Conservation (phyloP, 139 green algal genomes). For the Medakamo hakoo region DNA sequence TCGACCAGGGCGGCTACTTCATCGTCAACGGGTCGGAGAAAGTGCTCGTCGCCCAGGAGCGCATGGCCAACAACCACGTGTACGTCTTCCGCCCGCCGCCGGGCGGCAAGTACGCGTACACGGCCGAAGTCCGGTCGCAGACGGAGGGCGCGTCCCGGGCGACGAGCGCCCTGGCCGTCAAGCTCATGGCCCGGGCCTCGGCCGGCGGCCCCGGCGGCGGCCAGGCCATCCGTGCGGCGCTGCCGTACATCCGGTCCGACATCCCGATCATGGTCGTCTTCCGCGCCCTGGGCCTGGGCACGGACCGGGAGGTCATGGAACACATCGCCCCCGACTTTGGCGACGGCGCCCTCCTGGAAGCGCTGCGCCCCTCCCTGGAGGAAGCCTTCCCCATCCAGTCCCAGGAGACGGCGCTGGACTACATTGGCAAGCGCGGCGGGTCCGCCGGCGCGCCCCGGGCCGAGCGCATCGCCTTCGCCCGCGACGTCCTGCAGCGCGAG, state of each 20-base stretch:
- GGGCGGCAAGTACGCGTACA: conserved; percentile 81
- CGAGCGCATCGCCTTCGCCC: conserved; percentile 79
- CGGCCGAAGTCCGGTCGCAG: conserved; percentile 69
- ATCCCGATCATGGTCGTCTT: conserved; percentile 83
- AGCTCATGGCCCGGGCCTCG: conserved; percentile 52
- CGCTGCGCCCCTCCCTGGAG: conserved; percentile 81
- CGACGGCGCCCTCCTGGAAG: conserved; percentile 86
- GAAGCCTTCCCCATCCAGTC: conserved; percentile 84
- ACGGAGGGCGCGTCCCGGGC: conserved; percentile 67
- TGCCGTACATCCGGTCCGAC: conserved; percentile 66
- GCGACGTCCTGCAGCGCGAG: conserved; percentile 89
- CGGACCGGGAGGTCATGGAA: conserved; percentile 72
- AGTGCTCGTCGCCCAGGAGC: conserved; percentile 94
- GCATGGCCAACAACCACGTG: conserved; percentile 95
- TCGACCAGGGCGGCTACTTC: conserved; percentile 97
- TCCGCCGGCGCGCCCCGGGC: conserved; percentile 41
- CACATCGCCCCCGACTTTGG: conserved; percentile 80
- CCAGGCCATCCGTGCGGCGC: conserved; percentile 36
- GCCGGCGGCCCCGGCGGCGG: conserved; percentile 22
- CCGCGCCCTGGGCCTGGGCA: conserved; percentile 62
- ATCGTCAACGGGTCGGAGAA: conserved; percentile 98
- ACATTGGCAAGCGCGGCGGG: conserved; percentile 79
- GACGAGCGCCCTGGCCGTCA: conserved; percentile 61
- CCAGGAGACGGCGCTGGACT: conserved; percentile 85
- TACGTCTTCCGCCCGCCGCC: conserved; percentile 95